Evolutionary conservation across 495 filamentous ascomycete species (phyloP), one percentile per base, ranked within the genome.

Genomic region (Xylaria acuta): DNA sequence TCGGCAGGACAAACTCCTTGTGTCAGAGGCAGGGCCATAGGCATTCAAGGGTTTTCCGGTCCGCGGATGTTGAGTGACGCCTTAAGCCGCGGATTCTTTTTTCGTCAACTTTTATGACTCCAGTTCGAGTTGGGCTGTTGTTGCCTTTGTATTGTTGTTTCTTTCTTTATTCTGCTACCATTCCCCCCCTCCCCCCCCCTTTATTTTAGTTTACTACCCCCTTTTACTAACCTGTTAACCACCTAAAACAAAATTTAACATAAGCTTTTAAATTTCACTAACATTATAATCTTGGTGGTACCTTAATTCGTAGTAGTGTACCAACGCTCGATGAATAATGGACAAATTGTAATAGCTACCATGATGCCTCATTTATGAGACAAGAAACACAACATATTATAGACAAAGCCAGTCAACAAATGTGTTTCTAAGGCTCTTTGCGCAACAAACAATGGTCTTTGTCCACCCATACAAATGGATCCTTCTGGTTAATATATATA

Each of bases 1-100:
- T 56, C 51, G 51, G 51, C 51, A 56, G 51, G 51, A 56, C 25
- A 56, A 56, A 56, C 51, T 56, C 59, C 34, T 63, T 63, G 59
- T 63, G 59, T 63, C 59, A 63, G 59, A 63, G 59, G 59, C 59
- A 63, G 59, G 34, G 59, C 59, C 59, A 63, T 63, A 63, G 59
- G 59, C 59, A 64, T 64, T 64, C 62, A 64, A 45, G 40, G 40
- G 62, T 47, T 64, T 64, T 64, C 62, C 62, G 40, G 62, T 47
- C 62, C 62, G 40, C 62, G 62, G 62, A 64, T 43, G 40, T 47
- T 64, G 62, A 64, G 40, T 25, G 14, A n/a, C 18, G 62, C 9
- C 62, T 64, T 32, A n/a, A 64, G 40, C 62, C 40, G 40, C 40
- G 22, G 62, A 6, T 45, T 47, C 62, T 64, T 64, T 64, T 64